Percentiles rank a stretch among this genome's conserved stretches.
Conservation (phyloP, 1,139 yeast genomes). For the Williopsis jadinii region DNA sequence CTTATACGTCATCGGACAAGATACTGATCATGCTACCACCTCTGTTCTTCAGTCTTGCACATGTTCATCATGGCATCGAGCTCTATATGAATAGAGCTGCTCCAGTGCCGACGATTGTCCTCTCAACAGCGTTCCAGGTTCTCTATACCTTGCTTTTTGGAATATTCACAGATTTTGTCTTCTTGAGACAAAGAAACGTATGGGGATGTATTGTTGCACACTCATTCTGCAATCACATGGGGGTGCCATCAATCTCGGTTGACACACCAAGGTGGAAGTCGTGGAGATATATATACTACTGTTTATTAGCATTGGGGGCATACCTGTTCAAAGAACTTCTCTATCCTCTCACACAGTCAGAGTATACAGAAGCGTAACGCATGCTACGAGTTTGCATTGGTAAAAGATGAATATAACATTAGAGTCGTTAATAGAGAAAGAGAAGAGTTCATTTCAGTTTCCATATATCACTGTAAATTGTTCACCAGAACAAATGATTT, state of each 20-base stretch:
- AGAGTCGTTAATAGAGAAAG: too few relatives aligned
- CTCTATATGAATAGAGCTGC: slow-evolving; percentile 29
- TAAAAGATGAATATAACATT: too few relatives aligned
- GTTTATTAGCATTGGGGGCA: slow-evolving; percentile 38
- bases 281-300: slow-evolving; percentile 32
- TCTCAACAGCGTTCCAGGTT: slow-evolving; percentile 50
- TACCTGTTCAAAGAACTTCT: slow-evolving; percentile 28
- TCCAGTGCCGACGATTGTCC: slow-evolving; percentile 29
- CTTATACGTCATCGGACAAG: slow-evolving; percentile 19
- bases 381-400: too few relatives aligned
- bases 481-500: too few relatives aligned
- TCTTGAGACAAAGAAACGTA: slow-evolving; percentile 44
- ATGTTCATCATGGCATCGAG: slow-evolving; percentile 75
- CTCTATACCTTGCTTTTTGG: slow-evolving; percentile 79
- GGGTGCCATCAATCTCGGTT: slow-evolving; percentile 52
- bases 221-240: slow-evolving; percentile 68
- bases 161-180: slow-evolving; percentile 57
- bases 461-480: too few relatives aligned
- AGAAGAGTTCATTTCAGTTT: too few relatives aligned
- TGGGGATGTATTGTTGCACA: slow-evolving; percentile 66
- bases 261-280: slow-evolving; percentile 15
- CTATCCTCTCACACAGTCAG: slow-evolving; percentile 16
- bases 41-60: slow-evolving; percentile 82
- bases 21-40: slow-evolving; percentile 46
- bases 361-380: not conserved